Evolutionary conservation across 1,284 basidiomycete species (phyloP), one percentile per base, ranked within the genome.

Genomic region (Ceratobasidium sp.): DNA sequence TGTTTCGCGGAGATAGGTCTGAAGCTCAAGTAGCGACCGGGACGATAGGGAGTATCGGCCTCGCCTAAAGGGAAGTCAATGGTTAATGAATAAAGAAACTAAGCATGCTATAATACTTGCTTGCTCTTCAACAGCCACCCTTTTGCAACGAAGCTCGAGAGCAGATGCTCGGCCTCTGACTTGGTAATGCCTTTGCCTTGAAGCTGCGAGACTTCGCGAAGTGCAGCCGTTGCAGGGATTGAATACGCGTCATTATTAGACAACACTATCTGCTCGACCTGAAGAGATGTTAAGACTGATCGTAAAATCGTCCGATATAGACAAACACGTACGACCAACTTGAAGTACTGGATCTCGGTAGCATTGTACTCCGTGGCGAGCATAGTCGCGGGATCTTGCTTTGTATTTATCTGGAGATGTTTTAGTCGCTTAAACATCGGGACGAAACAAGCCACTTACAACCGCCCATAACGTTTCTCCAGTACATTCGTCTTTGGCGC

Each of bases 211-310:
- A 90, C 88, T 84, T 94, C 93, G 67, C 91, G 89, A 47, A 94
- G 85, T 0, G 94, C 94, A 3, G 90, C 90, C 33, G 93, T 84
- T 1, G 93, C 92, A 0, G 92, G 91, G 3, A 95, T 86, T 5
- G 91, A 93, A 82, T 88, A 97, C 0, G 91, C 85, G 80, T 92
- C 89, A 54, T 88, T 87, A 8, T 91, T 89, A 10, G 94, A 92
- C 15, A 92, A 87, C 88, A 96, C 92, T 81, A 97, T 96, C 84
- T 93, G 92, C 81, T 96, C 93, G 54, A 97, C 87, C 94, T 96
- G 77, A 17, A 33, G 0, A 13, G 17, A 45, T 10, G 80, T 33
- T 23, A 26, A 33, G 33, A 51, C 13, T 51, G 60, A 64, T 26
- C 26, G n/a, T 26, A 31, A 2, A 64, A 49, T 47, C 20, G 4